Base-by-base conservation (phyloP, 352 stramenopile genomes). In the Peronospora farinosa region DNA sequence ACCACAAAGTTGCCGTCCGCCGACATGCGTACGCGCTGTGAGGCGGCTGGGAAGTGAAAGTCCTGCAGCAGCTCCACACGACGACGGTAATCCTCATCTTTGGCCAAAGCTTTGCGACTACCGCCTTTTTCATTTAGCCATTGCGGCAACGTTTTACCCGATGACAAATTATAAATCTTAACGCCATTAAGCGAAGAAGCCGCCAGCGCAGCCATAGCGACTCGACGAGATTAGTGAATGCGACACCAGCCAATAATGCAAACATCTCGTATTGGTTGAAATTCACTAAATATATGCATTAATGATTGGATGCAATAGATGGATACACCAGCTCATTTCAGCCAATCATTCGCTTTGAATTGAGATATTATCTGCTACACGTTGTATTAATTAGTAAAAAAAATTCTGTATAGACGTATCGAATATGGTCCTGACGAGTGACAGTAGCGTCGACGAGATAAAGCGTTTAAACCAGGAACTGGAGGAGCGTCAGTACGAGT, bases 41-140 rank as follows among this genome's bases (percentile, higher is more conserved):
- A 96, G 15, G 89, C 92, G 28, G 92, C 89, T 3, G 87, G 83
- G 63, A 99, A 99, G 65, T 98, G 88, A 64, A 99, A 98, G 63
- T 99, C 97, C 82, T 99, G 96, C 52, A 99, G 81, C 15, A 99
- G 69, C 62, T 99, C 96, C 30, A 99, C 94, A 31, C 97, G 84
- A 40, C 89, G 86, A 30, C 95, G 77, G 59, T 93, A 95, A 54
- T 92, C 84, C 35, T 71, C 54, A 36, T 64, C 56, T 37, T 69
- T 67, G 21, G 47, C 54, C 30, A 74, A 53, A n/a, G 61, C 56
- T 47, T 59, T 68, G 32, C 57, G 66, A 51, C 52, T 70, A 25
- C 50, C 57, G 4, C 57, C 39, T 59, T 95, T 95, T 57, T 98
- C 92, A 5, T 84, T 81, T 30, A 97, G 63, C 92, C 92, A 98